A percentile compares a stretch with the other conserved stretches of the same genome.
Evolutionary conservation across 2,329 filamentous ascomycete genomes (phyloP).

Genomic region (Penicillium brevicompactum): DNA sequence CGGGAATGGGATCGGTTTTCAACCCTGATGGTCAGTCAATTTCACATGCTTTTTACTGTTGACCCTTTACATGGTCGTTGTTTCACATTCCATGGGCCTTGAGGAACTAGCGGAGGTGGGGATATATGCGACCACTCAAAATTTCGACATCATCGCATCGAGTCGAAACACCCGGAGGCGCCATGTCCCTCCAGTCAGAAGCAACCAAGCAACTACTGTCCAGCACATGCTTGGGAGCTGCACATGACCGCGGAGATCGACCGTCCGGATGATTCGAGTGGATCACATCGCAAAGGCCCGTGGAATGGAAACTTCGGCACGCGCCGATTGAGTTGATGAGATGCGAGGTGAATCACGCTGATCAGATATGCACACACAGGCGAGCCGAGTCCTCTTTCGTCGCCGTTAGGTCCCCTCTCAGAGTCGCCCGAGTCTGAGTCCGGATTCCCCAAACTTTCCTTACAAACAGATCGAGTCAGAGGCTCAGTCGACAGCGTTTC

Average conservation of each 20-base stretch:
- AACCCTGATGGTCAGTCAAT: constrained; percentile 43
- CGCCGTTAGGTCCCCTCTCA: constrained; percentile 39
- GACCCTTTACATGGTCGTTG: constrained; percentile 2
- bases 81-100: constrained; percentile 23
- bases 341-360: constrained; percentile 16
- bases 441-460: constrained; percentile 51
- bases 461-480: constrained; percentile 62
- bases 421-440: constrained; percentile 38
- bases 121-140: background rate
- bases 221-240: constrained; percentile 9
- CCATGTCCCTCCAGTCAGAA: background rate
- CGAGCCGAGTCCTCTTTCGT: constrained; percentile 44
- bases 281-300: constrained; percentile 18
- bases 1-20: constrained; percentile 38
- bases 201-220: background rate
- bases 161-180: background rate
- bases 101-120: constrained; percentile 5
- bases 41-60: constrained; percentile 14
- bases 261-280: constrained; percentile 19
- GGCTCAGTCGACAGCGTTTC: constrained; percentile 76
- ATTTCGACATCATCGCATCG: background rate
- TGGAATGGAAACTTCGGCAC: constrained; percentile 14
- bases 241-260: constrained; percentile 21
- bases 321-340: constrained; percentile 14
- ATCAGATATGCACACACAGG: constrained; percentile 26